Conservation (phyloP, 2,329 filamentous ascomycete genomes). For the Colletotrichum sp. region DNA sequence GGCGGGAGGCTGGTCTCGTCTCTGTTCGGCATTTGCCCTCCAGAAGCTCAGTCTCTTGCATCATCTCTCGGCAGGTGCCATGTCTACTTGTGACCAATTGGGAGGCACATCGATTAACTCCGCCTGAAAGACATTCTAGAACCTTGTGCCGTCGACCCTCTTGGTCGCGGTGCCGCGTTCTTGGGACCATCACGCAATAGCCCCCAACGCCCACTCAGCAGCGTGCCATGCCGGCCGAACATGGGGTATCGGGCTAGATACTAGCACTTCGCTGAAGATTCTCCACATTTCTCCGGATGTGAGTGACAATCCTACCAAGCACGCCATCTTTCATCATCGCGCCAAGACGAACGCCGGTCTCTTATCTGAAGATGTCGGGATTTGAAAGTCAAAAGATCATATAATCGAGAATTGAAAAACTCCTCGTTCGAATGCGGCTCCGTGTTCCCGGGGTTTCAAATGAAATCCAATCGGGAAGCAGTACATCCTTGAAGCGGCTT, state of each 20-base stretch:
- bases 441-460: not conserved
- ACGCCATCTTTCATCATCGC: conserved; percentile 17
- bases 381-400: not conserved
- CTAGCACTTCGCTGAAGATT: not conserved
- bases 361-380: not conserved
- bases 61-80: not conserved
- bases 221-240: not conserved
- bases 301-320: not conserved
- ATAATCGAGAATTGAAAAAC: accelerated
- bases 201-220: not conserved
- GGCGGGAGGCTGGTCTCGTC: not conserved
- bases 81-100: not conserved
- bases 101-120: not conserved
- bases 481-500: not conserved
- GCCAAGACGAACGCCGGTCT: conserved; percentile 9
- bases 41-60: not conserved
- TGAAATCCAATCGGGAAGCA: accelerated
- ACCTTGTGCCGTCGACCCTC: not conserved
- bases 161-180: not conserved
- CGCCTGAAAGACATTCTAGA: not conserved
- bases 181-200: conserved; percentile 13
- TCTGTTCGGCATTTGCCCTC: not conserved
- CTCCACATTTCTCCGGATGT: not conserved
- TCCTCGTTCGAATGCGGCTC: not conserved
- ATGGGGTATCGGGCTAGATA: not conserved